Evolutionary conservation across 2,329 filamentous ascomycete species (phyloP), one percentile per base, ranked within the genome.

Genomic region (Fusarium haematococcum): DNA sequence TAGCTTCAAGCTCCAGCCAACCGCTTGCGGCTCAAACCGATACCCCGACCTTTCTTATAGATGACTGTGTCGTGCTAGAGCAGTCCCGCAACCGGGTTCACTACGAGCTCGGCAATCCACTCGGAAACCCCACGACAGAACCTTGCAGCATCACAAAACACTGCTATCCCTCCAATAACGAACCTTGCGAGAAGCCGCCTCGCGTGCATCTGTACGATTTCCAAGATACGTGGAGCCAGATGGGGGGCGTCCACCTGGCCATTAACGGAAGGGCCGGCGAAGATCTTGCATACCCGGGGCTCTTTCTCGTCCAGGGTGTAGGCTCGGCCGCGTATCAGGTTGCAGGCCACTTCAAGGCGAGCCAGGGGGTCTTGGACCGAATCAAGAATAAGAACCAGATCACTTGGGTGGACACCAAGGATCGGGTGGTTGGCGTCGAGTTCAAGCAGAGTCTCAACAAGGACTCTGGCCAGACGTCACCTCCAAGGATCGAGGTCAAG

Each of bases 401-500:
- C 39, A 48, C 25, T 27, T 61, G 58, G 58, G n/a, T 32, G 23
- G 39, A 61, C 39, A 27, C 58, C 5, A 61, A 61, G 41, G 41
- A 33, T n/a, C n/a, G 30, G 27, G 16, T 45, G 27, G 30, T 61
- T 25, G 58, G 37, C 20, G 10, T 61, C 8, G 58, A 61, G 41
- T 45, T 27, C 41, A 61, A 41, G 57, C 57, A 57, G 52, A 57
- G 32, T 32, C 27, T 20, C 32, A 20, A 16, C 14, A 35, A 72
- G 43, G 48, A 65, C 76, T 6, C 52, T 23, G 52, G 52, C 3
- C n/a, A 33, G 16, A 16, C 20, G 8, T 25, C 32, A 18, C 52
- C 52, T 2, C 52, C 20, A 5, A 25, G 13, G 20, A 18, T 57
- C 8, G 52, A 37, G 32, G 52, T 57, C 52, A 75, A 73, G 41